These are phyloP conservation scores for Aspergillus incahuasiensis DNA, from an alignment of 495 filamentous ascomycete species.

Conservation along the genomic window DNA sequence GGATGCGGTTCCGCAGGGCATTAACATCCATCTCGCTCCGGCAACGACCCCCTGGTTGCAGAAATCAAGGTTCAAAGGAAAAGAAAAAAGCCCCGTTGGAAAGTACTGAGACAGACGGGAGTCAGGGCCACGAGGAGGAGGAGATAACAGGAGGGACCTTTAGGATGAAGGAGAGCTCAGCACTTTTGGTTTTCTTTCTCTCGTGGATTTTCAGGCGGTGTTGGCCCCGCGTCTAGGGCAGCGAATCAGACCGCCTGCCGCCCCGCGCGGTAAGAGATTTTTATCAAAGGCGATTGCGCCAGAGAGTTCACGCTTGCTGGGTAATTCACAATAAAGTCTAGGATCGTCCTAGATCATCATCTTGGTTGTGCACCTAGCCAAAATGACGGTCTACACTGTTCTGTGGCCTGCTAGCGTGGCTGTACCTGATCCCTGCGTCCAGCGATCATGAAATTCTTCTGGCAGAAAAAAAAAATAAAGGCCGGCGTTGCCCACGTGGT, in stretches of 20 bases:
- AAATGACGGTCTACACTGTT: background rate
- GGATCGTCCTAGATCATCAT: background rate
- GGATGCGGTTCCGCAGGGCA: conserved; percentile 80
- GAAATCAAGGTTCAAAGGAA: conserved; percentile 22
- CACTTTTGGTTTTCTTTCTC: conserved; percentile 22
- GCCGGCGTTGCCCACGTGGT: conserved; percentile 14
- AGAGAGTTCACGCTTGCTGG: background rate
- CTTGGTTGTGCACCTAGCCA: background rate
- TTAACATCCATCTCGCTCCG: conserved; percentile 74
- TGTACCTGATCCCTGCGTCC: background rate
- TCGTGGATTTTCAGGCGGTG: conserved; percentile 37
- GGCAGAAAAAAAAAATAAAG: conserved; percentile 18
- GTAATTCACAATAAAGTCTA: background rate
- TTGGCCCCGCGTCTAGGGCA: conserved; percentile 39
- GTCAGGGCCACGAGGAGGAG: conserved; percentile 6
- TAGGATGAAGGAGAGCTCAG: conserved; percentile 3
- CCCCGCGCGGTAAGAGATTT: conserved; percentile 27
- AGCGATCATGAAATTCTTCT: conserved; percentile 6
- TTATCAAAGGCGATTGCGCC: background rate
- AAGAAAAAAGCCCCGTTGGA: conserved; percentile 22
- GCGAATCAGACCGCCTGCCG: conserved; percentile 40
- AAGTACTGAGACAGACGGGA: conserved; percentile 19
- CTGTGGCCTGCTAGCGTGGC: background rate
- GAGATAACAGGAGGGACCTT: conserved; percentile 17
- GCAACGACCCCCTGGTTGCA: conserved; percentile 32